Percentiles rank a stretch among this genome's conserved stretches.
phyloP scores from a whole-genome alignment of 768 basidiomycete species.

The Piloderma croceum region DNA sequence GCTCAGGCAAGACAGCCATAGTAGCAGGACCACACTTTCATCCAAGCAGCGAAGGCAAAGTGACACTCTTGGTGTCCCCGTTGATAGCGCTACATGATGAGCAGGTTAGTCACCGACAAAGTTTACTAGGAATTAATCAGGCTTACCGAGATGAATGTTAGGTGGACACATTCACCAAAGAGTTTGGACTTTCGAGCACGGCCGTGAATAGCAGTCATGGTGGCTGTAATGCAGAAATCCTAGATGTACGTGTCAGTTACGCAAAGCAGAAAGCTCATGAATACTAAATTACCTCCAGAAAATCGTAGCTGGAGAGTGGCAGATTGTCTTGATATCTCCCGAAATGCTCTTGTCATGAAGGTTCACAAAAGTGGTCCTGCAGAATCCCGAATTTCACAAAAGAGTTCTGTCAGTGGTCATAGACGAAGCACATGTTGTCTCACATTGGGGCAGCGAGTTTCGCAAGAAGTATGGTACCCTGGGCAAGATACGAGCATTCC shows the following conservation, averaged over 20 bases:
- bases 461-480: slow-evolving; percentile 26
- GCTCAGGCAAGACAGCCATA: slow-evolving; percentile 23
- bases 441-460: slow-evolving; percentile 32
- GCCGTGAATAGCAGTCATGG: slow-evolving; percentile 30
- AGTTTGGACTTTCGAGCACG: slow-evolving; percentile 25
- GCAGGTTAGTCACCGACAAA: slow-evolving; percentile 14
- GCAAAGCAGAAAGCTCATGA: neutral
- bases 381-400: slow-evolving; percentile 14
- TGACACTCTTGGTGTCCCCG: slow-evolving; percentile 23
- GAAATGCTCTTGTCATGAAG: slow-evolving; percentile 26
- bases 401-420: slow-evolving; percentile 24
- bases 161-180: slow-evolving; percentile 26
- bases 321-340: slow-evolving; percentile 30
- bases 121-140: neutral
- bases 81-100: slow-evolving; percentile 23
- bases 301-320: slow-evolving; percentile 19
- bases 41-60: slow-evolving; percentile 7
- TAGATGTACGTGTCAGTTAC: slow-evolving; percentile 18
- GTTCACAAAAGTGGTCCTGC: slow-evolving; percentile 23
- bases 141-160: slow-evolving; percentile 5
- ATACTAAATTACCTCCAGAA: no score
- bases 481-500: slow-evolving; percentile 24
- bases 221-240: slow-evolving; percentile 19
- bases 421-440: slow-evolving; percentile 34
- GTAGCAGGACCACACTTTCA: slow-evolving; percentile 21